Evolutionary conservation across 768 basidiomycete genomes (phyloP).

Genomic region (Coprinellus micaceus): DNA sequence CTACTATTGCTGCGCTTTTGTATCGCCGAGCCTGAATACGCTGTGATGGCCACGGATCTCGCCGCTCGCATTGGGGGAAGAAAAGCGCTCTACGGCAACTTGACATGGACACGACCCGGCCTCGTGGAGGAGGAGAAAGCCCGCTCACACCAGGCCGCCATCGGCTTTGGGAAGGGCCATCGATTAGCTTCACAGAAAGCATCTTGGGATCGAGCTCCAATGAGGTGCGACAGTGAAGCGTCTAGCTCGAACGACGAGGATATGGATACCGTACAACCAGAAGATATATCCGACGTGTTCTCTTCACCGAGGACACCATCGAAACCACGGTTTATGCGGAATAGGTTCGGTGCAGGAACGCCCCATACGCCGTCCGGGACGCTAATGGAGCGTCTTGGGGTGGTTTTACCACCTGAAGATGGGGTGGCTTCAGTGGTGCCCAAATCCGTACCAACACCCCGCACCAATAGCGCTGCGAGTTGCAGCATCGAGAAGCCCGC

Average conservation of each 20-base stretch:
- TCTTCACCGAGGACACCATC: background rate
- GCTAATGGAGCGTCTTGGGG: background rate
- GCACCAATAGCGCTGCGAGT: no score
- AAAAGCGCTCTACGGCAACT: background rate
- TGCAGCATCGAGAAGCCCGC: no score
- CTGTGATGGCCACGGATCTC: background rate
- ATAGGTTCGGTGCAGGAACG: background rate
- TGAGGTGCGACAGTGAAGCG: background rate
- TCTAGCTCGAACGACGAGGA: background rate
- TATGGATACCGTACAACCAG: background rate
- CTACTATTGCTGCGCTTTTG: background rate
- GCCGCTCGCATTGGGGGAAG: background rate
- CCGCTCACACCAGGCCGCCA: background rate
- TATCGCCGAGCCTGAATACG: background rate
- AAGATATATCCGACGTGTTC: background rate
- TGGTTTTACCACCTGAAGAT: background rate
- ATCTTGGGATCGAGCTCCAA: background rate
- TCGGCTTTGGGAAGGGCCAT: conserved; percentile 1
- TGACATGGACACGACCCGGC: conserved; percentile 1
- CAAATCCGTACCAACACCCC: no score
- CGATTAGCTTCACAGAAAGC: background rate
- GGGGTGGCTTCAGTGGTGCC: no score
- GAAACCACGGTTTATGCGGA: background rate
- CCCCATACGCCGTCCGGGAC: background rate
- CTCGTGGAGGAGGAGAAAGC: background rate